Conservation (phyloP, 1,284 basidiomycete species). For the Melampsora americana region DNA sequence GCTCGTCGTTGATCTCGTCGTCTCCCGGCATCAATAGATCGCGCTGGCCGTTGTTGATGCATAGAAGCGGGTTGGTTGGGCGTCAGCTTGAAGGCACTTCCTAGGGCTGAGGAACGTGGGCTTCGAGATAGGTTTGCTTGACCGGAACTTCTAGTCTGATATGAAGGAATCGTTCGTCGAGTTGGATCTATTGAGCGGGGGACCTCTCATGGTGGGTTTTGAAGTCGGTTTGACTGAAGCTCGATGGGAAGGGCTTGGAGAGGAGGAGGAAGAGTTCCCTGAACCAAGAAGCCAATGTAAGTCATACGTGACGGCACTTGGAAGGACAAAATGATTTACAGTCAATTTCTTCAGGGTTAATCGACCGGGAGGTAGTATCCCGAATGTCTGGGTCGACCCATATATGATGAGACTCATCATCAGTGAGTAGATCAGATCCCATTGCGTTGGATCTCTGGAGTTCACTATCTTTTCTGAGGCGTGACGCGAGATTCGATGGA, state of each 20-base stretch:
- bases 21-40: no score
- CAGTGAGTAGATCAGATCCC: neutral
- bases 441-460: neutral
- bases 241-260: neutral
- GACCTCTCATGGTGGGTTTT: neutral
- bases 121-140: neutral
- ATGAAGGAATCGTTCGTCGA: neutral
- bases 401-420: neutral
- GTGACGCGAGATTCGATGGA: slow-evolving; percentile 24
- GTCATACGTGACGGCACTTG: no score
- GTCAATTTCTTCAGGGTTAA: neutral
- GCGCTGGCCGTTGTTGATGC: no score
- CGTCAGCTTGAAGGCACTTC: neutral
- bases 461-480: neutral
- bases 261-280: slow-evolving; percentile 4
- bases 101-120: neutral
- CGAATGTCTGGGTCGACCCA: slow-evolving; percentile 7
- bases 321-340: neutral
- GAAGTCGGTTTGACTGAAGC: neutral
- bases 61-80: neutral
- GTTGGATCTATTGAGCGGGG: neutral
- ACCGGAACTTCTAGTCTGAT: neutral
- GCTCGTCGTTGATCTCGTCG: no score
- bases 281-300: neutral
- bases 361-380: neutral